Base-by-base conservation (phyloP, 331 rosid species). In the Prunus yedoensis region DNA sequence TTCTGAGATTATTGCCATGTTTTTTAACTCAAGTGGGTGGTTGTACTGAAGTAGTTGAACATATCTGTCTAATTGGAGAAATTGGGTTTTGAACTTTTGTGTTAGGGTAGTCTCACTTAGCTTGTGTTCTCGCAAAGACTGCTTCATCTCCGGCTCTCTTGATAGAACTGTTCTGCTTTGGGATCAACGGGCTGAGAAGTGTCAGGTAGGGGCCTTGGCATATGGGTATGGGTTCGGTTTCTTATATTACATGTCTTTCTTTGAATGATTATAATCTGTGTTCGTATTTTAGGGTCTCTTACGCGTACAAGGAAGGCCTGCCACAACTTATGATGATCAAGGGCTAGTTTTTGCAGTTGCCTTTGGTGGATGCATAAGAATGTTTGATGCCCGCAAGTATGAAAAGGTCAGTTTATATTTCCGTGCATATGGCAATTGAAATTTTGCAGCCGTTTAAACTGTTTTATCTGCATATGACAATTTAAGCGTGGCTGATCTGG, bases 251-350 rank as follows among this genome's bases (percentile, higher is more conserved):
- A 6, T 2, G 66, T 62, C 35, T 41, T 73, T 54, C 66, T 50
- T 58, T 1, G 15, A 43, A 62, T 27, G 9, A 41, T 69, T 65
- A 54, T 72, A 59, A 25, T 46, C 25, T 66, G 15, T 70, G 46
- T n/a, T 38, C 3, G 5, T 67, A 17, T 67, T 17, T 63, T 77
- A 92, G 99, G 99, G 97, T 81, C 99, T 90, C 52, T 74, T 92
- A 77, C 93, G 80, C 41, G 97, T 90, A 75, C 96, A 94, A 88
- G 99, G 97, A 84, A 90, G 97, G 84, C 99, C 99, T 78, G 96
- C 97, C 74, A 82, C 91, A 16, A 85, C 97, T 28, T 94, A 94
- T 45, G 99, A 94, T 74, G 97, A 94, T 77, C 99, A 90, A 84
- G 99, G 99, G 57, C 87, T 88, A 53, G 90, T 94, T 63, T 92